Base-by-base conservation (phyloP, 257 asterid genomes). In the Rehmannia glutinosa region DNA sequence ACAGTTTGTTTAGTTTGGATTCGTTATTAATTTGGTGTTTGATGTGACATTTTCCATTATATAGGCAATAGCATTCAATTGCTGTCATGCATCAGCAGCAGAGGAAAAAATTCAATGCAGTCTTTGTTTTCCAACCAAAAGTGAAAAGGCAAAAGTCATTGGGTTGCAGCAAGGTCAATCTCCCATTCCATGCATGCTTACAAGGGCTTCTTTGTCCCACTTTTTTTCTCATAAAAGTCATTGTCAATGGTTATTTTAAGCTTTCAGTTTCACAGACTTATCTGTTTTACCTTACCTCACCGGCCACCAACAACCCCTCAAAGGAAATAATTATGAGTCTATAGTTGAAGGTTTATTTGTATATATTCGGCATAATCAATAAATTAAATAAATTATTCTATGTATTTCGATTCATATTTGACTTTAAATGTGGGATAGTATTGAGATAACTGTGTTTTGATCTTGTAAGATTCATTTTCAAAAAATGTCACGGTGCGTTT, bases 171-270 rank as follows among this genome's bases (percentile, higher is more conserved):
- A n/a, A n/a, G n/a, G 69, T 23, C 4, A 59, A 19, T 16, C n/a
- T 64, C 68, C 66, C 81, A 77, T 72, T n/a, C n/a, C n/a, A n/a
- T n/a, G 74, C 81, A 72, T 67, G 81, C 78, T n/a, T n/a, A n/a
- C n/a, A n/a, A 57, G 25, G 33, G 35, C 71, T 69, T 58, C 4
- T 77, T 68, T 77, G 82, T 69, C 82, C 72, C 62, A 32, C 47
- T 68, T 58, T 52, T 58, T 63, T 46, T 21, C 72, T 43, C 56
- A n/a, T 53, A 59, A 53, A 59, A 39, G 74, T 78, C 82, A 51
- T 68, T 73, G 58, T 69, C 79, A 69, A 36, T 50, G 72, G 39
- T 69, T 24, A 46, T 51, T 65, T 65, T 21, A 36, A 57, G 68
- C 64, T 67, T 8, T 60, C 15, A 20, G 19, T 51, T 65, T 15